phyloP scores from a whole-genome alignment of 768 basidiomycete genomes.

The Gloeopeniophorella convolvens region DNA sequence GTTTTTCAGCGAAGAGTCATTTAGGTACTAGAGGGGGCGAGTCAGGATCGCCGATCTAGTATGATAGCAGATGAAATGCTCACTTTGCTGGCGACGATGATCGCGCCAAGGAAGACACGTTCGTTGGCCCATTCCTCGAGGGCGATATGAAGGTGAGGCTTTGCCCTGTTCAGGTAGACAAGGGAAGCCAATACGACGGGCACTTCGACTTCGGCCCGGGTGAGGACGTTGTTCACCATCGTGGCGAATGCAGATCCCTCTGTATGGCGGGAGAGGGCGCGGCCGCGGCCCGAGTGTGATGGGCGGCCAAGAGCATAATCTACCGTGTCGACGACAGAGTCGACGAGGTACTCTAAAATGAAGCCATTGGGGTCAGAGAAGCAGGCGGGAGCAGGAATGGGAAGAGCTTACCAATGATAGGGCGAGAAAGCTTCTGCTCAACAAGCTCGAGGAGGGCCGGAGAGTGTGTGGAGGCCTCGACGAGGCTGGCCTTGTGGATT shows the following conservation, averaged over 20 bases:
- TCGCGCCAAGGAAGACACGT: constrained; percentile 85
- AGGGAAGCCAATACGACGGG: constrained; percentile 64
- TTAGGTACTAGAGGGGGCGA: constrained; percentile 51
- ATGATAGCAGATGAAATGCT: constrained; percentile 22
- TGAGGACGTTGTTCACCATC: constrained; percentile 64
- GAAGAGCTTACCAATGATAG: constrained; percentile 53
- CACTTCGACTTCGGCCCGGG: constrained; percentile 66
- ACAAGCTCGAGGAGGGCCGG: constrained; percentile 64
- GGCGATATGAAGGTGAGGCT: constrained; percentile 74
- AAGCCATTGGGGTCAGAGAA: constrained; percentile 10
- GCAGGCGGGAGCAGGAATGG: background rate
- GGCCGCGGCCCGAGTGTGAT: constrained; percentile 47
- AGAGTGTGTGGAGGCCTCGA: constrained; percentile 57
- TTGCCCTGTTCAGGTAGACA: constrained; percentile 72
- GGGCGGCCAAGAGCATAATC: constrained; percentile 71
- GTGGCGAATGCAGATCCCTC: constrained; percentile 52
- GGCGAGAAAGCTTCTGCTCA: constrained; percentile 53
- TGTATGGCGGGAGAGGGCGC: constrained; percentile 39
- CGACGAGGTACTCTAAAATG: constrained; percentile 59
- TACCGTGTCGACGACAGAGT: constrained; percentile 64
- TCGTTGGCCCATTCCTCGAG: constrained; percentile 84
- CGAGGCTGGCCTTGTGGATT: constrained; percentile 46
- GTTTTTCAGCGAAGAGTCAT: constrained; percentile 86
- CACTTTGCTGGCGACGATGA: constrained; percentile 84
- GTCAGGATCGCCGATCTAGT: constrained; percentile 7